Evolutionary conservation across 208 protist genomes (phyloP).

Genomic region (Herpetomonas samuelpessoai): DNA sequence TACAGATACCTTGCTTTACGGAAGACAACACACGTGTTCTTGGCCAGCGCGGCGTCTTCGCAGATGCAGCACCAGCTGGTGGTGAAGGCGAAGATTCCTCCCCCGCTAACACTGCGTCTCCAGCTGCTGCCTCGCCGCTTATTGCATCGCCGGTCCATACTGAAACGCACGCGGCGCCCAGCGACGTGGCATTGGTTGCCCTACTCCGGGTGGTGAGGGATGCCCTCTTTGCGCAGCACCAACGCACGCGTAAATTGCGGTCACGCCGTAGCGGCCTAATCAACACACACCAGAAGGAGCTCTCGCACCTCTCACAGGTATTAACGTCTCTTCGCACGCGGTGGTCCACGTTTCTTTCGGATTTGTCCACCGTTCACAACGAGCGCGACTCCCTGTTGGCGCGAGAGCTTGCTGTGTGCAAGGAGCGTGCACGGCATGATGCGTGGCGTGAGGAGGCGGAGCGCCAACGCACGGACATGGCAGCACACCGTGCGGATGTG

Average conservation of each 20-base stretch:
- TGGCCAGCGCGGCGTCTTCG: no score
- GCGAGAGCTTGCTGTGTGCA: not conserved
- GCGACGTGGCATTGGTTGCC: not conserved
- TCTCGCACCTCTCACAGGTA: not conserved
- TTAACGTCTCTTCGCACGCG: not conserved
- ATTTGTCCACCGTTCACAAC: not conserved
- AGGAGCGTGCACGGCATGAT: not conserved
- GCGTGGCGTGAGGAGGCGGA: not conserved
- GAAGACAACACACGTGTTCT: no score
- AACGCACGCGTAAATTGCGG: not conserved
- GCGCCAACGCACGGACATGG: not conserved
- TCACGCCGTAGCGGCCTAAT: not conserved
- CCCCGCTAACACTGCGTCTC: no score
- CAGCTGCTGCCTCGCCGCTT: no score
- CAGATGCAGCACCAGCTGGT: no score
- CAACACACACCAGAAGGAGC: not conserved
- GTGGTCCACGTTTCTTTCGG: not conserved
- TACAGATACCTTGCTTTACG: no score
- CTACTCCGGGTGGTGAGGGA: not conserved
- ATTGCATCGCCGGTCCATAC: no score
- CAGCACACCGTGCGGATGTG: not conserved
- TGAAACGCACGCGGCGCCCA: not conserved
- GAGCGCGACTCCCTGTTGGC: not conserved
- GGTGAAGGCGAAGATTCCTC: no score
- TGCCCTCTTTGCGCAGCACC: not conserved